Evolutionary conservation across 23 red algal genomes (phyloP).

Genomic region (Gracilaria caudata): DNA sequence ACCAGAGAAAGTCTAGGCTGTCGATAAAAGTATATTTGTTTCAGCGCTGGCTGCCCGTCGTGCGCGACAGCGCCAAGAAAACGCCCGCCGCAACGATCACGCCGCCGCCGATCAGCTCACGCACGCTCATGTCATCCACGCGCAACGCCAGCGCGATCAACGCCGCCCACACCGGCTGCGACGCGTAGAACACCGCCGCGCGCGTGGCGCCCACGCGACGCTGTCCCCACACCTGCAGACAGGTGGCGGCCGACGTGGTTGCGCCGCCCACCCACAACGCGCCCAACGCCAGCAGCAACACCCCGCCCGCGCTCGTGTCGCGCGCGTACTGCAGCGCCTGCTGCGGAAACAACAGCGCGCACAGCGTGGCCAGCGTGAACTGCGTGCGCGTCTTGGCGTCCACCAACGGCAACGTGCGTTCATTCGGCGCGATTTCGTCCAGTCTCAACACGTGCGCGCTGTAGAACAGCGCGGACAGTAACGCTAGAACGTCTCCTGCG

Average conservation of each 20-base stretch:
- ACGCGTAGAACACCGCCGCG: constrained; percentile 63
- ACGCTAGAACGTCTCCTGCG: constrained; percentile 28
- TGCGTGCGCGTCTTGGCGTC: constrained; percentile 58
- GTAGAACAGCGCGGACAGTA: constrained; percentile 6
- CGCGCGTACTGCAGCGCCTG: background rate
- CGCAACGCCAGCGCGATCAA: constrained; percentile 29
- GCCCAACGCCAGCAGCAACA: background rate
- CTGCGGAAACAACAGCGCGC: background rate
- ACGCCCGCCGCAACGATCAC: constrained; percentile 49
- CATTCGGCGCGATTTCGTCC: background rate
- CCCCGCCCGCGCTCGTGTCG: background rate
- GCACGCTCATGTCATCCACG: constrained; percentile 35
- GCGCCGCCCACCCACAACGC: constrained; percentile 55
- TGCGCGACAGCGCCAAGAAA: constrained; percentile 22
- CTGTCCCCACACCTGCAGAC: constrained; percentile 68
- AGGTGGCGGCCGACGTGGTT: constrained; percentile 43
- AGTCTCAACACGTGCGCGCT: constrained; percentile 42
- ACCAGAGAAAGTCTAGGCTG: constrained; percentile 87
- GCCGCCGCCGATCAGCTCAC: constrained; percentile 61
- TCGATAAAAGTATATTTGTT: constrained; percentile 14
- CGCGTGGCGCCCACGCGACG: constrained; percentile 59
- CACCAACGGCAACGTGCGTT: constrained; percentile 24
- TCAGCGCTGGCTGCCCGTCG: too few relatives aligned
- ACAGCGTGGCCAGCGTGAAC: constrained; percentile 15
- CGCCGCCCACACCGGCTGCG: constrained; percentile 78